Conservation (phyloP, 179 eudicot species). For the Spinacia oleracea region DNA sequence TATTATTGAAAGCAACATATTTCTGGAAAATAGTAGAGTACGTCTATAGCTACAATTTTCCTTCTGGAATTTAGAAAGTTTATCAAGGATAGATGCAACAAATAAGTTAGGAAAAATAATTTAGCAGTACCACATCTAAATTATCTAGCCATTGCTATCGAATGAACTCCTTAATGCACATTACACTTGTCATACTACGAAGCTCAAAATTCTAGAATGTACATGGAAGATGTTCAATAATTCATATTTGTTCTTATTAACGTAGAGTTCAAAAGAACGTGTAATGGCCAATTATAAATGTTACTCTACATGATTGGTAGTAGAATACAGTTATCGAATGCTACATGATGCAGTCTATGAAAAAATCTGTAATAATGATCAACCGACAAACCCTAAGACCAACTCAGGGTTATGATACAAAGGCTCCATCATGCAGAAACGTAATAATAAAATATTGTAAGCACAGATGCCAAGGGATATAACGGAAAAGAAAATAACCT, state of each 20-base stretch:
- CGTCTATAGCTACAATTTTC: not conserved
- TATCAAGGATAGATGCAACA: not conserved
- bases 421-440: not conserved
- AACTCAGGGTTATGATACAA: conserved; percentile 2
- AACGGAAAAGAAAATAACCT: not conserved
- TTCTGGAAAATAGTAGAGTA: too few species aligned
- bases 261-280: not conserved
- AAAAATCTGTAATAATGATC: not conserved
- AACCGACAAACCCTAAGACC: not conserved
- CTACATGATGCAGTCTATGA: not conserved
- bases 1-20: too few species aligned
- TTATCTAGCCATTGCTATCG: not conserved
- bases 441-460: not conserved
- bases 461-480: not conserved
- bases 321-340: not conserved
- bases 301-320: not conserved
- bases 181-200: not conserved
- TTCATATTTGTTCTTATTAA: too few species aligned
- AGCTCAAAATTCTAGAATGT: not conserved
- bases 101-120: not conserved
- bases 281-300: not conserved
- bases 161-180: not conserved
- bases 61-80: not conserved
- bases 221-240: not conserved
- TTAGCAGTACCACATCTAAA: not conserved